phyloP scores from a whole-genome alignment of 75 land plant genomes.

The Selaginella moellendorffii region DNA sequence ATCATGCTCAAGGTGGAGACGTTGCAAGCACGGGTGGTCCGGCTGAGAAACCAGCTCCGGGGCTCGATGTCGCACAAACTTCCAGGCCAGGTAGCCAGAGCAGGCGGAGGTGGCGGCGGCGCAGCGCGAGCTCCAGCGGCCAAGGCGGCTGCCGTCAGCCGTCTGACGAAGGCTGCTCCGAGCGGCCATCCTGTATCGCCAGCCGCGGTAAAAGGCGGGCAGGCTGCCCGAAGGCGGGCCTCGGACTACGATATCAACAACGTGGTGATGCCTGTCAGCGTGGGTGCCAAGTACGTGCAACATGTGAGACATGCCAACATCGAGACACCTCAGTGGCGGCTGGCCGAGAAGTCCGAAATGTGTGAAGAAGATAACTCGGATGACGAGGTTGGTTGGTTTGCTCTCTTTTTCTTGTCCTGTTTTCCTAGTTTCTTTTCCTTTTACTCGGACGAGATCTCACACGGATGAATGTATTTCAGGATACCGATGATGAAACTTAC shows the following conservation, averaged over 20 bases:
- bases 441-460: background rate
- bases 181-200: background rate
- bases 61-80: background rate
- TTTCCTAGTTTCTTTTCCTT: background rate
- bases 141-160: background rate
- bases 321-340: slow-evolving; percentile 29
- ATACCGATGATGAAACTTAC: slow-evolving; percentile 22
- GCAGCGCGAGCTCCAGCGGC: background rate
- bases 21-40: slow-evolving; percentile 36
- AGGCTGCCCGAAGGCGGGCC: slow-evolving; percentile 15
- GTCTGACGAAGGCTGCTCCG: background rate
- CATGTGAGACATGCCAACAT: slow-evolving; percentile 33
- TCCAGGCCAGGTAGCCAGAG: background rate
- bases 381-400: slow-evolving; percentile 20
- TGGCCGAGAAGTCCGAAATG: slow-evolving; percentile 4
- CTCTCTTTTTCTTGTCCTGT: background rate
- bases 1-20: slow-evolving; percentile 45
- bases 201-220: background rate
- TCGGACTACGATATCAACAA: slow-evolving; percentile 30
- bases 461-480: slow-evolving; percentile 9
- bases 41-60: slow-evolving; percentile 31
- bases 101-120: background rate
- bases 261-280: slow-evolving; percentile 27
- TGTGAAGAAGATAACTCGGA: slow-evolving; percentile 7
- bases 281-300: slow-evolving; percentile 28